Evolutionary conservation across 345 rosid species (phyloP), one percentile per base, ranked within the genome.

Genomic region (Linum trigynum): DNA sequence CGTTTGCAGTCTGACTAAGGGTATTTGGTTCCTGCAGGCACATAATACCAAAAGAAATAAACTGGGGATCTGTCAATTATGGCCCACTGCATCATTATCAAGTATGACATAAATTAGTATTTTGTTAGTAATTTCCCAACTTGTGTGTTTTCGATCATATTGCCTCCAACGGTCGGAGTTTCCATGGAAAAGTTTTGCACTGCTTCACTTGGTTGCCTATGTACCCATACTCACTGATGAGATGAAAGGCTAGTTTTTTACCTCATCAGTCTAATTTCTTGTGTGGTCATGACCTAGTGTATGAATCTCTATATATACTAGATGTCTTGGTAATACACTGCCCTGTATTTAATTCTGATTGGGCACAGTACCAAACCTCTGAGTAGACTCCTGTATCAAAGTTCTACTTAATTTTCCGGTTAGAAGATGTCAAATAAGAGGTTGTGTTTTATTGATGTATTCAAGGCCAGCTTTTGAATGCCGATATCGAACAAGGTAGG

Each of bases 21-120:
- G 67, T 81, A 81, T 85, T 84, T 92, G 89, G 78, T 90, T 89
- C 86, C 83, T 92, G 97, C 96, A 92, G 97, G 97, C 94, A 92
- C 96, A 87, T 89, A 87, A 87, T 75, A 78, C 76, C 76, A 65
- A 74, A 79, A 80, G 78, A 23, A 23, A 23, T 23, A 23, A 23
- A 23, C 32, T 23, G 32, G 32, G 32, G 32, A 79, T 63, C 77
- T 57, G 75, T 61, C 81, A 71, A 68, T 85, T 84, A 76, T 77
- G 76, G 82, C 75, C 74, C 72, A 76, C 83, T 80, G 74, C 90
- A 72, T 77, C 86, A 70, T 78, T 83, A 77, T 74, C 88, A 86
- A 80, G 92, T 85, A 85, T 53, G 89, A 72, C 32, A 80, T 76
- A 70, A 55, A 62, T 64, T 8, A 68, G 67, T 73, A 71, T 73